Base-by-base conservation (phyloP, 2,329 filamentous ascomycete species). In the Rhytidhysteron rufulum region DNA sequence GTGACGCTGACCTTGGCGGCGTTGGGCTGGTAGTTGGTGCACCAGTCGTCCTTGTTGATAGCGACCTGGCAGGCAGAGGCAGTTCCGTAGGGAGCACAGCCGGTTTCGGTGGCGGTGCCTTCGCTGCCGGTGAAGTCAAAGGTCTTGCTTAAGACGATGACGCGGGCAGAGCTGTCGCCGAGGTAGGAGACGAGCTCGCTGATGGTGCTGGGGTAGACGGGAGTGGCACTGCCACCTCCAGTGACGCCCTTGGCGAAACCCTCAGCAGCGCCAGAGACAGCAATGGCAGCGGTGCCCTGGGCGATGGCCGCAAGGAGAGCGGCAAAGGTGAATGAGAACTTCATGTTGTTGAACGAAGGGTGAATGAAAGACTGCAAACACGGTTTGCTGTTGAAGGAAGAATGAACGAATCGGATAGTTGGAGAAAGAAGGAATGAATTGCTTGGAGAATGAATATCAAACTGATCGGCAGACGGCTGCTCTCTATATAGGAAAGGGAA, bases 61-160 rank as follows among this genome's bases (percentile, higher is more conserved):
- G 78, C 74, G 30, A 70, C 50, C 66, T 82, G 78, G 60, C 79
- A 77, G 15, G 58, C 73, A 17, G 45, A 55, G 40, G 45, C 46
- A n/a, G n/a, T n/a, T n/a, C n/a, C n/a, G n/a, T n/a, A n/a, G 15
- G 78, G 77, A 10, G 76, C 73, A 47, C 55, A 50, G 37, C 51
- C 47, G 31, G 49, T 16, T 31, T 53, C 43, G 20, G 47, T 55
- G 8, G 37, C 40, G 8, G 45, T 39, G 15, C 56, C 56, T 38
- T 58, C 50, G 7, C 47, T 56, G 7, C 49, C 49, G 17, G 48
- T 44, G 41, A 49, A 57, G 43, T 59, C 49, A 45, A 38, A 48
- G 15, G 57, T 60, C 43, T 58, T 48, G 33, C 66, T 55, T 25
- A 69, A 43, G 31, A 69, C 54, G 37, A 69, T 67, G 22, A 66